Evolutionary conservation across 371 early-diverging fungal genomes (phyloP), one percentile per base, ranked within the genome.

Genomic region (Mortierella polycephala): DNA sequence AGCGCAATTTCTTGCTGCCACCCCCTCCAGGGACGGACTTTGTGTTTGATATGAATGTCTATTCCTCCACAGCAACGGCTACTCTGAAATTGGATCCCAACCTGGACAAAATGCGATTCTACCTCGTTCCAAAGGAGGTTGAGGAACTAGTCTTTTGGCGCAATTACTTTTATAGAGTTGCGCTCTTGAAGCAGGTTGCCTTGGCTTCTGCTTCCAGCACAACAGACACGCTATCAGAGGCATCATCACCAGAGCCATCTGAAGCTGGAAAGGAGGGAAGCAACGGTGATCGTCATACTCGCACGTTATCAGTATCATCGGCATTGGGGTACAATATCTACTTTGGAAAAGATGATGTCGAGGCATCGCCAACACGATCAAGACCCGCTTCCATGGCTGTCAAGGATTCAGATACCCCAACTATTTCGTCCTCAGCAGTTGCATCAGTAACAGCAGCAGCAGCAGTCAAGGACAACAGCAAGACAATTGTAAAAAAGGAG

Each of bases 141-240:
- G 83, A 83, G 14, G 93, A 93, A 42, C 79, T 82, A 1, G 76
- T 66, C 8, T 93, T 93, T 72, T 93, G 92, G 92, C 77, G 84
- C 62, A 93, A 92, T 61, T 93, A 93, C 64, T 93, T 93, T 75
- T 92, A 93, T 74, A 85, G 92, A n/a, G 89, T 92, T 0, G 86
- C 87, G 5, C 71, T 89, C 44, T 71, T 88, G 40, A 90, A 90
- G 56, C 90, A 90, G 57, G 59, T 72, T 11, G 68, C 79, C 12
- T 55, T 79, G 23, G 64, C 77, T 12, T 14, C 62, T 14, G 62
- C 79, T 42, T 44, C 72, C 49, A 67, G 62, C 11, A 44, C 23
- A 11, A 30, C 70, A 18, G 70, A 58, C 13, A 37, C 62, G 18
- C 16, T 62, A 18, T 54, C 64, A 16, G 64, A 16, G 23, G 30